Evolutionary conservation across 2,329 filamentous ascomycete species (phyloP).

Genomic region (Monilinia vaccinii-corymbosi): DNA sequence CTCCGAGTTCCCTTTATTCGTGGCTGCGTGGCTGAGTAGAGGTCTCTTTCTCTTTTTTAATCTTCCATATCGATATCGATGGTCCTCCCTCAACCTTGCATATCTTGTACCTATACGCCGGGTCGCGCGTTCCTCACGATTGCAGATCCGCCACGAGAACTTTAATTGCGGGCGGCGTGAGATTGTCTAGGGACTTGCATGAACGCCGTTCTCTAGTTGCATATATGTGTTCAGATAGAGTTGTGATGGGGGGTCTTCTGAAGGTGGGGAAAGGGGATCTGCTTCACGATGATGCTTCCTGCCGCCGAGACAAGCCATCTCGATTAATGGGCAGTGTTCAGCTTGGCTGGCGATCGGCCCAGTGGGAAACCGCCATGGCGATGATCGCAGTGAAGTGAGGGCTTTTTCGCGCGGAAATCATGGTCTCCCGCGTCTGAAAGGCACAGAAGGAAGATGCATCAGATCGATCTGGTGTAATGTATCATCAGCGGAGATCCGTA

Average conservation of each 20-base stretch:
- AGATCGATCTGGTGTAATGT: not conserved
- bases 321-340: not conserved
- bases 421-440: not conserved
- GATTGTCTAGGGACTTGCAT: not conserved
- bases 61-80: no score
- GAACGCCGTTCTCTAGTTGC: not conserved
- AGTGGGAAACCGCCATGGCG: not conserved
- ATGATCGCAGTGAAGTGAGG: not conserved
- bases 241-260: not conserved
- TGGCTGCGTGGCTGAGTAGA: not conserved
- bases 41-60: not conserved
- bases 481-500: not conserved
- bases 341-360: not conserved
- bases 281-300: not conserved
- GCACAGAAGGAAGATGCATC: not conserved
- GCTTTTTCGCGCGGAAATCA: not conserved
- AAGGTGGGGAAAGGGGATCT: not conserved
- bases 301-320: not conserved
- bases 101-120: not conserved
- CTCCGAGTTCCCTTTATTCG: not conserved
- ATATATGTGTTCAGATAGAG: not conserved
- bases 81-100: not conserved
- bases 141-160: not conserved
- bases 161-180: not conserved
- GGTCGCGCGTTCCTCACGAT: not conserved